Percentiles rank a stretch among this genome's conserved stretches.
Evolutionary conservation across 106 monocot species (phyloP).

Genomic region (Dioscorea zingiberensis): DNA sequence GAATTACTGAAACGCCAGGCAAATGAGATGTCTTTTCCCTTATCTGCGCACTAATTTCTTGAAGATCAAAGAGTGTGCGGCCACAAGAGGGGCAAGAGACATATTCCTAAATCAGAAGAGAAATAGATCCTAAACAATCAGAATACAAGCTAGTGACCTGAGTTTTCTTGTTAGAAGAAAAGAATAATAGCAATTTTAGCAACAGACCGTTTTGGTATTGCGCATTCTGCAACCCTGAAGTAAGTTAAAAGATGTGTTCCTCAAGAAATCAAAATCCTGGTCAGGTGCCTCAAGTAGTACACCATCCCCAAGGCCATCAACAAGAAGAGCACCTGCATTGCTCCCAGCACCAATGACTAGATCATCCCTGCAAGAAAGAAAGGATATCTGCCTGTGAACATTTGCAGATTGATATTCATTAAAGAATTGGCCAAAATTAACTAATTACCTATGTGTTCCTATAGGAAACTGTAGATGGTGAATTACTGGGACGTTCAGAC

Average conservation of each 20-base stretch:
- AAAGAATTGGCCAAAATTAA: neutral
- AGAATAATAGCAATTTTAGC: too few relatives aligned
- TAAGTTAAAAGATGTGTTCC: conserved; percentile 95
- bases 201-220: conserved; percentile 89
- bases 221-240: conserved; percentile 99
- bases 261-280: conserved; percentile 94
- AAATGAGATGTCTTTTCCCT: conserved; percentile 95
- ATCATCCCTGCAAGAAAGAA: conserved; percentile 62
- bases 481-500: conserved; percentile 79
- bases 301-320: conserved; percentile 98
- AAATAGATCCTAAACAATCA: neutral
- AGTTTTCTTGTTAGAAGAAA: too few relatives aligned
- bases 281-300: conserved; percentile 71
- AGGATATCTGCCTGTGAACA: neutral
- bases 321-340: conserved; percentile 82
- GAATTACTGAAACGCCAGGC: conserved; percentile 90
- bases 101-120: conserved; percentile 68
- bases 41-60: conserved; percentile 92
- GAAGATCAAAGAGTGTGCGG: conserved; percentile 94
- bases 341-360: conserved; percentile 88
- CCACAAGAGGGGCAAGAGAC: conserved; percentile 99
- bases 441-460: conserved; percentile 43
- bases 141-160: too few relatives aligned
- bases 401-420: conserved; percentile 2
- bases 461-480: conserved; percentile 86